Conservation (phyloP, 306 rosid genomes). For the Rosa chinensis region DNA sequence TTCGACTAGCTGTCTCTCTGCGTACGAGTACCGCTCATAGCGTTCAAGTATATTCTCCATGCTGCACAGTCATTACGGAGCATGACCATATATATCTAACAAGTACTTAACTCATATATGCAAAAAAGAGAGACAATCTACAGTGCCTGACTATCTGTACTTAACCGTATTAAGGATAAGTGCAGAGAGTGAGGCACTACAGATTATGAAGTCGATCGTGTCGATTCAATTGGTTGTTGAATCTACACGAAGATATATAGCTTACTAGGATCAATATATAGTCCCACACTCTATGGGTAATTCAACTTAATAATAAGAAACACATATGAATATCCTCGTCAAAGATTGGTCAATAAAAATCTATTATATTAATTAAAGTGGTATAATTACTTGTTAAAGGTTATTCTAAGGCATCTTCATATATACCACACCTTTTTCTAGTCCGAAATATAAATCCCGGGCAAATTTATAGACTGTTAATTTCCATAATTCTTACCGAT, state of each 20-base stretch:
- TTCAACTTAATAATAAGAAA: too few relatives aligned
- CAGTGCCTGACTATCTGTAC: background rate
- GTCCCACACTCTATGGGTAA: too few relatives aligned
- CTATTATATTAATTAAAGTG: too few relatives aligned
- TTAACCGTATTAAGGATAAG: background rate
- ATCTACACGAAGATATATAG: too few relatives aligned
- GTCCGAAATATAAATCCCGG: background rate
- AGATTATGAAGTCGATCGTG: too few relatives aligned
- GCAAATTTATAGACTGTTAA: too few relatives aligned
- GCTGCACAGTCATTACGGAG: conserved; percentile 27
- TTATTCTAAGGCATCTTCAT: background rate
- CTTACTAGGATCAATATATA: too few relatives aligned
- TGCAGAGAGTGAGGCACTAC: too few relatives aligned
- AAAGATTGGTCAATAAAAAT: too few relatives aligned
- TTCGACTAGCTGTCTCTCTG: conserved; percentile 48
- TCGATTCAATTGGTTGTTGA: too few relatives aligned
- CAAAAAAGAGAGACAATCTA: background rate
- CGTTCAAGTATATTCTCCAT: conserved; percentile 93
- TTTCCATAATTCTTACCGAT: too few relatives aligned
- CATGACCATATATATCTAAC: background rate
- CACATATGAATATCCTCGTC: too few relatives aligned
- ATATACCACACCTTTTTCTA: background rate
- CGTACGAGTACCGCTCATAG: conserved; percentile 68
- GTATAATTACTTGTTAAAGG: background rate
- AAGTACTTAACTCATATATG: background rate